Base-by-base conservation (phyloP, 2,329 filamentous ascomycete genomes). In the Furcasterigmium sp. region DNA sequence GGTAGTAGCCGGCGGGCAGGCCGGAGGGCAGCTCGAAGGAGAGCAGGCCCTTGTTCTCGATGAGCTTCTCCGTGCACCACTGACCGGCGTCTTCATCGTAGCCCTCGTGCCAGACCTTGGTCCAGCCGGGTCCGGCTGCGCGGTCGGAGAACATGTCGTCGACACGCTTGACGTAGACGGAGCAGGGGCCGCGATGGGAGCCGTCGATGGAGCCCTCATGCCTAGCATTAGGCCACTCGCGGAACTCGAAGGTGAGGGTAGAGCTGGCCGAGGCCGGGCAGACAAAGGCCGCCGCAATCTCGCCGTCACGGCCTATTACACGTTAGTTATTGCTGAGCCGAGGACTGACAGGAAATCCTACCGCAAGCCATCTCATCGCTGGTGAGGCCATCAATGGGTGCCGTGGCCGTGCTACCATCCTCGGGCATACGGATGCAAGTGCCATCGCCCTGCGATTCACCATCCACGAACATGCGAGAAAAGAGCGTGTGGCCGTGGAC, bases 71-170 rank as follows among this genome's bases (percentile, higher is more conserved):
- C 3, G 81, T 84, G 29, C 85, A 88, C 84, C 85, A 90, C 57
- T 78, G 67, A 21, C 67, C 59, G 2, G 68, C 67, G 5, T 58
- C 52, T 5, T 64, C 58, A 53, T 85, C 72, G 62, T 85, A 87
- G 37, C 82, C 83, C 41, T 83, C 73, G 45, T 86, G 76, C 70
- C 75, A 87, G 57, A 90, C 77, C 72, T 89, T 89, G 73, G 90
- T 86, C 86, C 85, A 91, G 30, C 85, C 85, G 40, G 70, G 65
- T 5, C 85, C 84, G 19, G 72, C 65, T 39, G 79, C 79, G 11
- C 75, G 60, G 49, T 71, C 66, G 18, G 57, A 58, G 11, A 64
- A 64, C 46, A 82, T 78, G 45, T 80, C 71, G 50, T 69, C 62
- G 2, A 88, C 76, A 54, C 79, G 78, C 68, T 89, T 89, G 65